Evolutionary conservation across 805 yeast species (phyloP).

Genomic region (Zygotorulaspora sp.): DNA sequence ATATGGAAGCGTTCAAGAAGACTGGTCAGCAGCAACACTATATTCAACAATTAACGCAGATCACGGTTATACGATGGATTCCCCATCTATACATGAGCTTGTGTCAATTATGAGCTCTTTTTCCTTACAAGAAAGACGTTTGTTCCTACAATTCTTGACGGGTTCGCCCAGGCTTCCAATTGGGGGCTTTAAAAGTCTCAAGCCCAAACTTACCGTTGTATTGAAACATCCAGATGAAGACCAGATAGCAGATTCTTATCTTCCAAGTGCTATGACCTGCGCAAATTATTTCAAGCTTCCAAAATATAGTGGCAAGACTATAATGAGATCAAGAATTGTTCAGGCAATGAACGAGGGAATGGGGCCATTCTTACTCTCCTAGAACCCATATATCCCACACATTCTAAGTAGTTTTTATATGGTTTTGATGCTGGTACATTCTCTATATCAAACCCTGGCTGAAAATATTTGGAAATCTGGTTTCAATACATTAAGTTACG

Average conservation of each 20-base stretch:
- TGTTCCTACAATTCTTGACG: conserved; percentile 80
- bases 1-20: conserved; percentile 78
- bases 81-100: conserved; percentile 55
- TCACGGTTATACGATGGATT: conserved; percentile 80
- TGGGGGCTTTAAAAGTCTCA: conserved; percentile 83
- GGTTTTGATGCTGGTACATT: not conserved
- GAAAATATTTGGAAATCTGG: no score
- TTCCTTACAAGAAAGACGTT: conserved; percentile 51
- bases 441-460: not conserved
- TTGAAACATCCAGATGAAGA: conserved; percentile 74
- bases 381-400: no score
- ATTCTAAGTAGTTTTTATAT: not conserved
- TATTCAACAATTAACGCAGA: conserved; percentile 67
- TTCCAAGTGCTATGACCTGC: conserved; percentile 98
- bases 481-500: not conserved
- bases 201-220: conserved; percentile 85
- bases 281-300: conserved; percentile 92
- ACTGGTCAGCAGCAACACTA: conserved; percentile 71
- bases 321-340: conserved; percentile 53
- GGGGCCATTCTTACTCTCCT: conserved; percentile 79
- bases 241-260: conserved; percentile 63
- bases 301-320: conserved; percentile 58
- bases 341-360: conserved; percentile 86
- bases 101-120: conserved; percentile 60
- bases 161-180: conserved; percentile 91